A percentile compares a stretch with the other conserved stretches of the same genome.
Conservation (phyloP, 495 filamentous ascomycete genomes). For the Neurospora sp. region DNA sequence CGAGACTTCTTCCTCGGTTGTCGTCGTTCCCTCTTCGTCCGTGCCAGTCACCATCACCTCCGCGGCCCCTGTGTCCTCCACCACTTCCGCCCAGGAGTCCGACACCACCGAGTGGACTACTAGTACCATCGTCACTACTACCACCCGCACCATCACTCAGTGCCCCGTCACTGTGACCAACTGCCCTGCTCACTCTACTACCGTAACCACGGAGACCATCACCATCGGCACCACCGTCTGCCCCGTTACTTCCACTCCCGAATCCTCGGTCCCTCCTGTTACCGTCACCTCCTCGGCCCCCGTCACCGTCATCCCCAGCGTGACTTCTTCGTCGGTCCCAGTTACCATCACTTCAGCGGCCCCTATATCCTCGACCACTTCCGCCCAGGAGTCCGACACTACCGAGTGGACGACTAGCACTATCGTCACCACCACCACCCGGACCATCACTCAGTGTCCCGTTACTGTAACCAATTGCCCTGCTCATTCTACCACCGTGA, state of each 20-base stretch:
- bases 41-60: neutral
- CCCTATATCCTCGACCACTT: neutral
- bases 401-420: constrained; percentile 42
- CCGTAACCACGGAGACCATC: constrained; percentile 42
- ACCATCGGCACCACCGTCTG: constrained; percentile 49
- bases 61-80: neutral
- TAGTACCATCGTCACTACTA: constrained; percentile 48
- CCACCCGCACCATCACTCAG: constrained; percentile 44
- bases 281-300: neutral
- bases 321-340: neutral
- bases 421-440: constrained; percentile 43
- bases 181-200: constrained; percentile 45
- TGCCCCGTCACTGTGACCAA: constrained; percentile 45
- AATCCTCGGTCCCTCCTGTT: neutral
- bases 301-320: neutral
- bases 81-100: neutral
- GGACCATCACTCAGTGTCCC: constrained; percentile 48
- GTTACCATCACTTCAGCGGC: neutral
- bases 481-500: constrained; percentile 37
- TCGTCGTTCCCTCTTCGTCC: neutral
- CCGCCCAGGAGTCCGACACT: neutral
- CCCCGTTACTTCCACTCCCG: neutral
- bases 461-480: constrained; percentile 47
- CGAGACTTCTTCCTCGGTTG: neutral
- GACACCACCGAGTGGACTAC: constrained; percentile 30